These are phyloP conservation scores for Cyberlindnera amylophila DNA, from an alignment of 805 yeast genomes.

Conservation along the genomic window DNA sequence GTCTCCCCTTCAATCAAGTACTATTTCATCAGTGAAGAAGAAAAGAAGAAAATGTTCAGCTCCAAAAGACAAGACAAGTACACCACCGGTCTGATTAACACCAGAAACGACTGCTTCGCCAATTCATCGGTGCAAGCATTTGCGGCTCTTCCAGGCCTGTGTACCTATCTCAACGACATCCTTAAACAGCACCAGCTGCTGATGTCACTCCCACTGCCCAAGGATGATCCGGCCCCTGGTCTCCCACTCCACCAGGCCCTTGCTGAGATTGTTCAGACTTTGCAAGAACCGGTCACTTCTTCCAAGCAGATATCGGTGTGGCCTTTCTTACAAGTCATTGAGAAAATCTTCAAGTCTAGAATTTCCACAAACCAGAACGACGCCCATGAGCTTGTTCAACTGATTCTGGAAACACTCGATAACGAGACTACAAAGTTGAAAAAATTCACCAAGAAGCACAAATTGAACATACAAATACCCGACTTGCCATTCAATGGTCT, in stretches of 20 bases:
- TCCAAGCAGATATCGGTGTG: slow-evolving; percentile 65
- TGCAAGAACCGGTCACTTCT: slow-evolving; percentile 59
- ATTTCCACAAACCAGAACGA: slow-evolving; percentile 86
- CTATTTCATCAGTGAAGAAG: slow-evolving; percentile 19
- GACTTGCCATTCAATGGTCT: slow-evolving; percentile 73
- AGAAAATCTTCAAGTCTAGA: slow-evolving; percentile 63
- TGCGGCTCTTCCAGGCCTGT: slow-evolving; percentile 55
- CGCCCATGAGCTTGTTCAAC: slow-evolving; percentile 88
- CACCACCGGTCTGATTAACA: slow-evolving; percentile 80
- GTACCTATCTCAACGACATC: slow-evolving; percentile 47
- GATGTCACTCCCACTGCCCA: slow-evolving; percentile 15
- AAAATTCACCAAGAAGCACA: slow-evolving; percentile 27
- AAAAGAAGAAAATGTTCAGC: slow-evolving; percentile 28
- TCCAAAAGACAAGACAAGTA: slow-evolving; percentile 62
- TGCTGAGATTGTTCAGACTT: slow-evolving; percentile 45
- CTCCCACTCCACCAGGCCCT: slow-evolving; percentile 56
- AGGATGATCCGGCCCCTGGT: slow-evolving; percentile 30
- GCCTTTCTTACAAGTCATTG: slow-evolving; percentile 73
- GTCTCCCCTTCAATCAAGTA: slow-evolving; percentile 28
- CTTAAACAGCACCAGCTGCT: slow-evolving; percentile 23
- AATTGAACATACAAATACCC: slow-evolving; percentile 37
- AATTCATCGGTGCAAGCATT: slow-evolving; percentile 84
- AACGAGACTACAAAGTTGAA: slow-evolving; percentile 51
- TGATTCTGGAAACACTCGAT: slow-evolving; percentile 73
- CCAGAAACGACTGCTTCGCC: slow-evolving; percentile 89